Conservation (phyloP, 2,329 filamentous ascomycete genomes). For the Aspergillus candidus region DNA sequence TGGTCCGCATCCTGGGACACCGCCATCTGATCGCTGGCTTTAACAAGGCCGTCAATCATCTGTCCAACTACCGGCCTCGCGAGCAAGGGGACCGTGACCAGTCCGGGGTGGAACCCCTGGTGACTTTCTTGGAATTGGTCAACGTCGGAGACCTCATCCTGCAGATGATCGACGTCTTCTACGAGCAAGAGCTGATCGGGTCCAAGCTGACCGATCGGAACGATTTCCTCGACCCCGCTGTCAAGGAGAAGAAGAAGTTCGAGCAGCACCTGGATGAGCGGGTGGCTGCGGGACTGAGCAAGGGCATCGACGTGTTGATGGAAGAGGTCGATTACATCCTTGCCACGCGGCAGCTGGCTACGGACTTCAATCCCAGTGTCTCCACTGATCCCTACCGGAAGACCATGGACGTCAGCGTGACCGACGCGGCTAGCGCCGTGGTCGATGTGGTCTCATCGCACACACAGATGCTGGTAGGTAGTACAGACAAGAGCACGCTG, state of each 20-base stretch:
- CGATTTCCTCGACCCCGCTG: constrained; percentile 87
- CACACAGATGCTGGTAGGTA: constrained; percentile 86
- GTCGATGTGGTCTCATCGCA: constrained; percentile 82
- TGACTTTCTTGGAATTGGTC: constrained; percentile 93
- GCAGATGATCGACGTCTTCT: constrained; percentile 99
- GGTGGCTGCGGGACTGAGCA: constrained; percentile 90
- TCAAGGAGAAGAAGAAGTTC: constrained; percentile 95
- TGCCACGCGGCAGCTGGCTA: constrained; percentile 75
- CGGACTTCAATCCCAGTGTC: constrained; percentile 76
- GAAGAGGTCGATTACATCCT: constrained; percentile 95
- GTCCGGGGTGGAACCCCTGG: constrained; percentile 76
- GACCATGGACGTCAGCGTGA: constrained; percentile 56
- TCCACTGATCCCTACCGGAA: constrained; percentile 28
- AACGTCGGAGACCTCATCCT: constrained; percentile 97
- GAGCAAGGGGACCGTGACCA: constrained; percentile 60
- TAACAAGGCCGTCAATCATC: constrained; percentile 82
- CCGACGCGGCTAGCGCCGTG: constrained; percentile 69
- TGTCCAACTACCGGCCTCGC: constrained; percentile 85
- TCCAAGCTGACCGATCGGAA: constrained; percentile 82
- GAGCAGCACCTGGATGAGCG: constrained; percentile 98
- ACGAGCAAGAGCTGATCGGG: constrained; percentile 83
- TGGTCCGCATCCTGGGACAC: constrained; percentile 78
- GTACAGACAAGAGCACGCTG: constrained; percentile 94
- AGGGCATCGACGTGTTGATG: constrained; percentile 97
- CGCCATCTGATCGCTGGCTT: constrained; percentile 90